phyloP scores from a whole-genome alignment of 306 rosid genomes.

The Oemleria cerasiformis region DNA sequence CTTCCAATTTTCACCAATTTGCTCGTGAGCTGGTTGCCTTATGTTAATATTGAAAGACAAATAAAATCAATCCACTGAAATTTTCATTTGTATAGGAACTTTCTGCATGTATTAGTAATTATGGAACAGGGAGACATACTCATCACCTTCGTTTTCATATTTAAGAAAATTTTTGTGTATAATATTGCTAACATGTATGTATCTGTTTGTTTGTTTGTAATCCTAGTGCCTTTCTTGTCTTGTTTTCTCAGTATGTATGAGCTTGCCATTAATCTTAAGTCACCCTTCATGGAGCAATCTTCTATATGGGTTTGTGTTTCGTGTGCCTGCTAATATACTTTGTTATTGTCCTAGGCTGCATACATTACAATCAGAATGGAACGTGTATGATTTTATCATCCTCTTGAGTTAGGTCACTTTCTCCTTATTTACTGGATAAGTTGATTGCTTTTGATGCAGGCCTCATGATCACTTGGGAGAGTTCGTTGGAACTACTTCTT shows the following conservation, averaged over 20 bases:
- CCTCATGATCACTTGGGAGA: neutral
- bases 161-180: neutral
- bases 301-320: neutral
- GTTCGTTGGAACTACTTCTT: neutral
- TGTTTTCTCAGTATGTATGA: neutral
- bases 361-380: neutral
- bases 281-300: neutral
- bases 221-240: neutral
- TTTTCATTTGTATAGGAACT: neutral
- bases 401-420: neutral
- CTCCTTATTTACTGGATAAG: neutral
- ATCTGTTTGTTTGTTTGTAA: neutral
- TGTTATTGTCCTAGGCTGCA: too few relatives aligned
- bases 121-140: neutral
- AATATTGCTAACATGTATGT: neutral
- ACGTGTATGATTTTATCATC: neutral
- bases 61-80: neutral
- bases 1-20: neutral
- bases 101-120: neutral
- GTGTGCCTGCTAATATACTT: neutral
- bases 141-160: neutral
- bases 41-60: neutral
- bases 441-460: slow-evolving; percentile 15
- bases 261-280: neutral
- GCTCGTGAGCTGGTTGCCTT: neutral